A percentile compares a stretch with the other conserved stretches of the same genome.
Evolutionary conservation across 352 stramenopile species (phyloP).

Genomic region (Pythium periplocum): DNA sequence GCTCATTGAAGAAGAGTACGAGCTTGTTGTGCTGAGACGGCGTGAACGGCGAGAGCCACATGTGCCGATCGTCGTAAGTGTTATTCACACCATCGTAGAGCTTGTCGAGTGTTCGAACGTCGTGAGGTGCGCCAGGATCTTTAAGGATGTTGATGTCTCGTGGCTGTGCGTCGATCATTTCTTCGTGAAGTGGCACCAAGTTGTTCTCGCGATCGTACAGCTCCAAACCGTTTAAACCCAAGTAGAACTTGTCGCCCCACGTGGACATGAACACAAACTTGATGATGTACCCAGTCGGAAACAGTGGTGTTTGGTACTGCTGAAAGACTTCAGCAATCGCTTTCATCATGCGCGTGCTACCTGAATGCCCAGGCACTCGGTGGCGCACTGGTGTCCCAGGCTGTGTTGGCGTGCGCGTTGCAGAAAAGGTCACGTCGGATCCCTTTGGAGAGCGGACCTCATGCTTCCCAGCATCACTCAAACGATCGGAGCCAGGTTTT

Average conservation of each 20-base stretch:
- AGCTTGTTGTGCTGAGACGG: constrained; percentile 63
- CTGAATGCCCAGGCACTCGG: neutral
- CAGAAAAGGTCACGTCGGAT: neutral
- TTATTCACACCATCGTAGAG: constrained; percentile 71
- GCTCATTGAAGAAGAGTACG: constrained; percentile 75
- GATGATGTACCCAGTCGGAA: constrained; percentile 81
- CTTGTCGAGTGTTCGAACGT: constrained; percentile 71
- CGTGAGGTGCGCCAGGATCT: constrained; percentile 42
- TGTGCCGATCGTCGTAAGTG: constrained; percentile 72
- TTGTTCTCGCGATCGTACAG: constrained; percentile 55
- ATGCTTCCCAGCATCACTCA: neutral
- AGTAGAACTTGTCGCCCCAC: constrained; percentile 73
- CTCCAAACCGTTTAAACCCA: constrained; percentile 79
- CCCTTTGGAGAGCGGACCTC: neutral
- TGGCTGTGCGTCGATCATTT: constrained; percentile 66
- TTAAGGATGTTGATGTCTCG: constrained; percentile 83
- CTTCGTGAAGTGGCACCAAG: constrained; percentile 29
- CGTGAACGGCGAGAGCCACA: constrained; percentile 70
- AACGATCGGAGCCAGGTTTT: constrained; percentile 6
- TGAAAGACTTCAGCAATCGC: constrained; percentile 65
- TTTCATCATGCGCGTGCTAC: constrained; percentile 21
- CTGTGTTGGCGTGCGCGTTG: neutral
- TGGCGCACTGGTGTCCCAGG: neutral
- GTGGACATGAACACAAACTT: constrained; percentile 79
- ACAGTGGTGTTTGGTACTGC: constrained; percentile 85